phyloP scores from a whole-genome alignment of 352 stramenopile species.

The Pseudoperonospora humuli region DNA sequence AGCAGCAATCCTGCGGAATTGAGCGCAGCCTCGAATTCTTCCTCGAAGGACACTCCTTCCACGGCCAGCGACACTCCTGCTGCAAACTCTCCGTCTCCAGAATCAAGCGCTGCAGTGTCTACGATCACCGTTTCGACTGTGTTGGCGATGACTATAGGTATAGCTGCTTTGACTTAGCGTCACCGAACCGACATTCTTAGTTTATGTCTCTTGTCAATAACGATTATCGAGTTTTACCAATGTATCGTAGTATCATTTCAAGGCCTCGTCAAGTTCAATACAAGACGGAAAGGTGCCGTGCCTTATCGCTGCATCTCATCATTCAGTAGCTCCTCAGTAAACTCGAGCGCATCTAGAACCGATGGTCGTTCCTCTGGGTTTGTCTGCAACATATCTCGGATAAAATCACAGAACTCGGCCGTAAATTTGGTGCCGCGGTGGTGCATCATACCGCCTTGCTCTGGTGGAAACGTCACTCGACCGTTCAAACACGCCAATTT shows the following conservation, averaged over 20 bases:
- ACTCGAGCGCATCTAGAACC: slow-evolving; percentile 72
- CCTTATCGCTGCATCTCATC: slow-evolving; percentile 50
- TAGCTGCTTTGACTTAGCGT: slow-evolving; percentile 24
- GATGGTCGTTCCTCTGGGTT: slow-evolving; percentile 76
- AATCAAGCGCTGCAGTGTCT: slow-evolving; percentile 11
- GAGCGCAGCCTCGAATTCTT: slow-evolving; percentile 14
- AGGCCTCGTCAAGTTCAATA: slow-evolving; percentile 1
- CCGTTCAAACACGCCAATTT: slow-evolving; percentile 77
- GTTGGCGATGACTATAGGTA: slow-evolving; percentile 17
- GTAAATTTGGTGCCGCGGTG: slow-evolving; percentile 64
- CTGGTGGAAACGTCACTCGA: slow-evolving; percentile 65
- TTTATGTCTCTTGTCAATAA: too few species aligned
- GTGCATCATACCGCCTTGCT: slow-evolving; percentile 55
- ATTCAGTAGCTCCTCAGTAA: slow-evolving; percentile 69
- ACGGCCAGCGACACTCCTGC: slow-evolving; percentile 13
- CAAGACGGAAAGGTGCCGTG: not conserved
- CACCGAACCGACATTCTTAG: too few species aligned
- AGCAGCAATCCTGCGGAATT: slow-evolving; percentile 16
- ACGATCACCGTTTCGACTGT: slow-evolving; percentile 9
- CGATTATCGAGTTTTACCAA: slow-evolving; percentile 15
- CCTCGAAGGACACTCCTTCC: slow-evolving; percentile 18
- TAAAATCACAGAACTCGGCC: slow-evolving; percentile 81
- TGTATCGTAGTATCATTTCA: slow-evolving; percentile 4
- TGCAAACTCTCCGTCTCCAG: slow-evolving; percentile 12
- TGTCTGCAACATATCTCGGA: slow-evolving; percentile 79